A percentile compares a stretch with the other conserved stretches of the same genome.
Conservation (phyloP, 805 yeast species). For the Spathaspora sp. region DNA sequence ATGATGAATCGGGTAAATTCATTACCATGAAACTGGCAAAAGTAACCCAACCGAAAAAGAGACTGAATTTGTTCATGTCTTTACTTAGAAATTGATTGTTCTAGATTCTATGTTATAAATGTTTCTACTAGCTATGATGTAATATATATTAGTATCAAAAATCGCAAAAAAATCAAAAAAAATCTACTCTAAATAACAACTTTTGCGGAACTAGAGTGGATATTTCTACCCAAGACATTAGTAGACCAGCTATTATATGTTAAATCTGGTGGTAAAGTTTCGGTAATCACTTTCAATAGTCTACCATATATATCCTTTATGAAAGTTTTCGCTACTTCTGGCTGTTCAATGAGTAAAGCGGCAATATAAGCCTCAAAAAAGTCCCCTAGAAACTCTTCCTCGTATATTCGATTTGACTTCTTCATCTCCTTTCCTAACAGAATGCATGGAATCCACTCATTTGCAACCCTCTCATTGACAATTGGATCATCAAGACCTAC, state of each 20-base stretch:
- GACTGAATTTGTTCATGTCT: constrained; percentile 23
- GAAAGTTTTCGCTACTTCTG: constrained; percentile 31
- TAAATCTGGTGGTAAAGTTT: constrained; percentile 11
- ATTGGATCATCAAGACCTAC: constrained; percentile 29
- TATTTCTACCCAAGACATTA: constrained; percentile 30
- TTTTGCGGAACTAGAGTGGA: constrained; percentile 1
- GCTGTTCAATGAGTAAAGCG: constrained; percentile 36
- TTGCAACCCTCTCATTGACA: constrained; percentile 10
- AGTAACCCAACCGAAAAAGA: constrained; percentile 15
- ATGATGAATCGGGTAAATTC: constrained; percentile 15
- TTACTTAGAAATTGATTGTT: neutral
- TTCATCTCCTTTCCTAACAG: constrained; percentile 11
- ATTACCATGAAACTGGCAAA: constrained; percentile 22
- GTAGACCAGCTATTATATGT: constrained; percentile 29
- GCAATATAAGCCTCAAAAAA: constrained; percentile 42
- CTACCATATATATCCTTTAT: constrained; percentile 27
- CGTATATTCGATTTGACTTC: constrained; percentile 21
- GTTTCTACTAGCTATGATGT: neutral
- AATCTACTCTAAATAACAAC: neutral
- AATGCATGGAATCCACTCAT: constrained; percentile 25
- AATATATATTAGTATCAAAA: neutral
- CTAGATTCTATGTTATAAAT: neutral
- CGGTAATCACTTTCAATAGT: constrained; percentile 16
- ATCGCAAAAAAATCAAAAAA: neutral
- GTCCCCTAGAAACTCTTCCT: constrained; percentile 40